phyloP scores from a whole-genome alignment of 306 rosid species.

The Malus sieversii region DNA sequence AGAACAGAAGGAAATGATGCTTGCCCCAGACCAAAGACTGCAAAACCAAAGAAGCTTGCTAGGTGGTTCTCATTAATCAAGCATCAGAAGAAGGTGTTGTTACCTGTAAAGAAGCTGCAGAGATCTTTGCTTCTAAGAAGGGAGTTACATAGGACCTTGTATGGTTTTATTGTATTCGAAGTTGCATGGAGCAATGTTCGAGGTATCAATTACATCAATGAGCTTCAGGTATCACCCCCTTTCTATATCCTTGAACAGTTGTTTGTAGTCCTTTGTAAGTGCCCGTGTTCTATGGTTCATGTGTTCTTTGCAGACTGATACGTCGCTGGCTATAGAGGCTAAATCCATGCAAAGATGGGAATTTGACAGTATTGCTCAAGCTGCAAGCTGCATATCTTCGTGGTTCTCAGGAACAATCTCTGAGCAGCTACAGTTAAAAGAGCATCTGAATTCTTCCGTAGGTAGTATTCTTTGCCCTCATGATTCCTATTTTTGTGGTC shows the following conservation, averaged over 20 bases:
- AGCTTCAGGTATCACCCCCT: constrained; percentile 68
- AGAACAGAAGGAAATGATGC: constrained; percentile 42
- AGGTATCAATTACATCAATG: constrained; percentile 87
- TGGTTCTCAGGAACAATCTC: constrained; percentile 80
- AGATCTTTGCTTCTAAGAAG: constrained; percentile 54
- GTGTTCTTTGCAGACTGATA: constrained; percentile 65
- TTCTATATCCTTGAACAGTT: constrained; percentile 10
- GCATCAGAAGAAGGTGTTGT: constrained; percentile 63
- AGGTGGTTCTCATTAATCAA: constrained; percentile 68
- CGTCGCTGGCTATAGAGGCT: constrained; percentile 76
- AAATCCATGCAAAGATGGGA: constrained; percentile 91
- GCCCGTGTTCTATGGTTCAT: constrained; percentile 5
- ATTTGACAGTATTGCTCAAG: constrained; percentile 84
- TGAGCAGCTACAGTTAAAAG: constrained; percentile 54
- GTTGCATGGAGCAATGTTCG: constrained; percentile 75
- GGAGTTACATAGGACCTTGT: constrained; percentile 73
- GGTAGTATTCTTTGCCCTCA: constrained; percentile 29
- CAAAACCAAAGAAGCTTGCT: constrained; percentile 33
- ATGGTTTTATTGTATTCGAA: constrained; percentile 86
- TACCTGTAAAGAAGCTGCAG: constrained; percentile 70
- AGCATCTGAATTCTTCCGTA: constrained; percentile 53
- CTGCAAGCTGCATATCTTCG: constrained; percentile 57
- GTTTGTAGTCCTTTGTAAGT: constrained; percentile 11
- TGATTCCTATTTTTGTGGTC: not conserved
- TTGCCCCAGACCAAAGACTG: constrained; percentile 31